Evolutionary conservation across 768 basidiomycete species (phyloP).

Genomic region (Pholiota molesta): DNA sequence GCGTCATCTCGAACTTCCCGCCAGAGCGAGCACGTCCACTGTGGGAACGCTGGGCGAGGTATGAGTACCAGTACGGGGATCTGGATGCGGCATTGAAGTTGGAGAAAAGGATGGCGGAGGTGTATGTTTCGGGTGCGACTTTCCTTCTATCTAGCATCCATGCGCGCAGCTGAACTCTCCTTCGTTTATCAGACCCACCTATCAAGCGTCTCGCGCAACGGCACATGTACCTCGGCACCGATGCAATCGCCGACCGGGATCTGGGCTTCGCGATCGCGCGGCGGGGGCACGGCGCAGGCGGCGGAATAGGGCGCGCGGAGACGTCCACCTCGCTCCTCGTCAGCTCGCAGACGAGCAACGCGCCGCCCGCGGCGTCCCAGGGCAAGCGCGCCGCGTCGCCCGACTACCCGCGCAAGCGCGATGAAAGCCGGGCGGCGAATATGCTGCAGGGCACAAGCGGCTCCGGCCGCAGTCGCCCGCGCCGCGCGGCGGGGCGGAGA

Average conservation of each 20-base stretch:
- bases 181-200: constrained; percentile 64
- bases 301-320: constrained; percentile 34
- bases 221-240: constrained; percentile 79
- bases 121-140: constrained; percentile 78
- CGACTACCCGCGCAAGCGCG: constrained; percentile 32
- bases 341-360: constrained; percentile 16
- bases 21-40: constrained; percentile 80
- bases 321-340: constrained; percentile 34
- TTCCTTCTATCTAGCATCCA: not conserved
- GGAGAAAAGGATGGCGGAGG: constrained; percentile 86
- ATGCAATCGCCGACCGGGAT: constrained; percentile 88
- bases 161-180: not conserved
- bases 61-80: constrained; percentile 96
- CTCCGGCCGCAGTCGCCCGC: constrained; percentile 28
- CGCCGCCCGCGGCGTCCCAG: constrained; percentile 7
- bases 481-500: constrained; percentile 24
- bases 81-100: constrained; percentile 85
- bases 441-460: constrained; percentile 38
- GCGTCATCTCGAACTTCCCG: constrained; percentile 77
- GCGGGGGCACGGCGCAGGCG: constrained; percentile 28
- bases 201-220: constrained; percentile 91
- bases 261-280: constrained; percentile 74
- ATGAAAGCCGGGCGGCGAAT: constrained; percentile 29
- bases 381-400: constrained; percentile 42
- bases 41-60: constrained; percentile 96